Evolutionary conservation across 1,284 basidiomycete species (phyloP), one percentile per base, ranked within the genome.

Genomic region (Malassezia nana): DNA sequence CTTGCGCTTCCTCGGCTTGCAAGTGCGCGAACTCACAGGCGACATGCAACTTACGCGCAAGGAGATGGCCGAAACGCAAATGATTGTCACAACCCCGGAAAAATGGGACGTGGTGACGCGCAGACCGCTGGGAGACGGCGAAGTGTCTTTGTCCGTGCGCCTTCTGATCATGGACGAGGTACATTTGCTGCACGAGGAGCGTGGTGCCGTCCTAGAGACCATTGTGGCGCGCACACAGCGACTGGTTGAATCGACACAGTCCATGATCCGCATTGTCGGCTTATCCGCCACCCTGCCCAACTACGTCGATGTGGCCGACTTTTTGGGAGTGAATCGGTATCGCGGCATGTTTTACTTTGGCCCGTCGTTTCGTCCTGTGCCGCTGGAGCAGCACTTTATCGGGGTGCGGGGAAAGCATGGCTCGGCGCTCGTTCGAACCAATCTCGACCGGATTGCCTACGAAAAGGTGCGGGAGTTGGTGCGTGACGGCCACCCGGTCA

Each of bases 101-200:
- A 99, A 99, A 76, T 99, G 94, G 94, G 94, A 99, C 65, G 94
- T 99, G 0, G 94, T 98, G 0, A 99, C 94, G 6, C 80, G 94
- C 57, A 98, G 95, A 74, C 90, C 92, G 0, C 89, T 87, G 0
- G 91, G 92, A 6, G 91, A 96, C 75, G 91, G 91, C 12, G 91
- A 96, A 73, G 79, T 98, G 22, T 89, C 89, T 10, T 55, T 64
- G 41, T 86, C 84, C 78, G 81, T 98, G 60, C 90, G 90, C 69
- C 79, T 99, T 15, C 80, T 99, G 33, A 96, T 99, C 68, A 95
- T 98, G 59, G 94, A 99, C 66, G 94, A 99, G 75, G 89, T 99
- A 0, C 94, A 99, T 77, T 78, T 99, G 25, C 80, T 99, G 39
- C 95, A 96, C 67, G 94, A 98, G 78, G 90, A 96, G 61, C 86